These are phyloP conservation scores for Verticillium albo-atrum DNA, from an alignment of 2,329 filamentous ascomycete species.

Conservation along the genomic window DNA sequence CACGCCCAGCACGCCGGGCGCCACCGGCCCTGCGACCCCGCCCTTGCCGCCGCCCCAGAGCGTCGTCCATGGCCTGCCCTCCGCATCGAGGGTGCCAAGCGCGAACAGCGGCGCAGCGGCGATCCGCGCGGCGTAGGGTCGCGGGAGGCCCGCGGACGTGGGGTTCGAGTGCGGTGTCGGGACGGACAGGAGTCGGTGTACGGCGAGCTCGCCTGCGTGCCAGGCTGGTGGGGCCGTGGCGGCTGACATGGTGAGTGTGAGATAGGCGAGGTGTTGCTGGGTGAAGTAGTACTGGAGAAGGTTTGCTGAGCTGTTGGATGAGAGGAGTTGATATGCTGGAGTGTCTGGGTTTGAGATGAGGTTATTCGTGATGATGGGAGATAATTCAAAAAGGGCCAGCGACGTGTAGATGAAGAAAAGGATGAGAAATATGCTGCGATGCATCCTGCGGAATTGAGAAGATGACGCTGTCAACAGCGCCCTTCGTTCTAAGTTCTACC, in stretches of 20 bases:
- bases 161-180: constrained; percentile 57
- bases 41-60: constrained; percentile 73
- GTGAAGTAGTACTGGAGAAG: too few relatives aligned
- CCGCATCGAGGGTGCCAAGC: constrained; percentile 64
- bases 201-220: constrained; percentile 62
- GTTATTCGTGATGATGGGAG: neutral
- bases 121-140: constrained; percentile 56
- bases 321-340: neutral
- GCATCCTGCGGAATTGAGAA: neutral
- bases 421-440: neutral
- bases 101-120: constrained; percentile 63
- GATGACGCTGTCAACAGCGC: neutral
- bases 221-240: constrained; percentile 29
- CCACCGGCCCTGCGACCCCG: constrained; percentile 62
- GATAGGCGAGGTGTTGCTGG: neutral
- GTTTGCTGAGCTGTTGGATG: constrained; percentile 1
- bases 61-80: constrained; percentile 69
- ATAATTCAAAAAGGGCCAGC: neutral
- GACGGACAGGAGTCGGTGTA: constrained; percentile 59
- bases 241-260: neutral
- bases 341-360: neutral
- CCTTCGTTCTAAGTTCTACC: neutral
- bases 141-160: constrained; percentile 58
- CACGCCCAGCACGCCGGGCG: constrained; percentile 59
- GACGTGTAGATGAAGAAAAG: neutral